These are phyloP conservation scores for Hypoxylon sp. DNA, from an alignment of 2,329 filamentous ascomycete species.

Conservation along the genomic window DNA sequence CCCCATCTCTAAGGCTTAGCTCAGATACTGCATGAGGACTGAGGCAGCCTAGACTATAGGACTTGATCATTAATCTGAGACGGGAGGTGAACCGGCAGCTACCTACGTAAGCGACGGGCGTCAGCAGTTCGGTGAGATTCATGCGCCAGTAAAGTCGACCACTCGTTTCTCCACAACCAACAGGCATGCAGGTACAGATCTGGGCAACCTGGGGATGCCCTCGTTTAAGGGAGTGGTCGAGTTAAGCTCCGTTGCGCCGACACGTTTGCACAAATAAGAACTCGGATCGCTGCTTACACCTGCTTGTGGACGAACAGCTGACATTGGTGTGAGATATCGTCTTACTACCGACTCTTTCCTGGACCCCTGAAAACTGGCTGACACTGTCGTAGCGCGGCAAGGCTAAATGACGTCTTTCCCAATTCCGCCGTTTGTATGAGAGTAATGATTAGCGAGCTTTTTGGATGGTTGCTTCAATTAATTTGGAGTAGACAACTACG, in stretches of 20 bases:
- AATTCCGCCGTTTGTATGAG: neutral
- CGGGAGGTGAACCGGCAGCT: neutral
- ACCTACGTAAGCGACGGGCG: neutral
- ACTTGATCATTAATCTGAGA: neutral
- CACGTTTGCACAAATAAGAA: conserved; percentile 8
- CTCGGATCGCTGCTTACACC: conserved; percentile 29
- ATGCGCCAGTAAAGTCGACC: neutral
- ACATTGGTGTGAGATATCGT: conserved; percentile 8
- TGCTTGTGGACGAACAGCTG: conserved; percentile 6
- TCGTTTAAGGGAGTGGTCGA: neutral
- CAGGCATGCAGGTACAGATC: conserved; percentile 38
- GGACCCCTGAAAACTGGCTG: neutral
- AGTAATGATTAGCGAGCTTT: neutral
- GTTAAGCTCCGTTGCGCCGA: conserved; percentile 9
- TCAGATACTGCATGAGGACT: neutral
- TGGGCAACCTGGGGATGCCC: conserved; percentile 19
- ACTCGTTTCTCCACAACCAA: neutral
- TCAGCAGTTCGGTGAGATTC: conserved; percentile 16
- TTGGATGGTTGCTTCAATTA: neutral
- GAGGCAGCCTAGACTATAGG: neutral
- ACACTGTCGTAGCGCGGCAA: neutral
- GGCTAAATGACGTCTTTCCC: conserved; percentile 1
- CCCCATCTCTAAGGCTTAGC: neutral
- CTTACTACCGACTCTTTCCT: conserved; percentile 11
- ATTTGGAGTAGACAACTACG: neutral